Conservation (phyloP, 371 early-diverging fungal genomes). For the Amoeboaphelidium occidentale region DNA sequence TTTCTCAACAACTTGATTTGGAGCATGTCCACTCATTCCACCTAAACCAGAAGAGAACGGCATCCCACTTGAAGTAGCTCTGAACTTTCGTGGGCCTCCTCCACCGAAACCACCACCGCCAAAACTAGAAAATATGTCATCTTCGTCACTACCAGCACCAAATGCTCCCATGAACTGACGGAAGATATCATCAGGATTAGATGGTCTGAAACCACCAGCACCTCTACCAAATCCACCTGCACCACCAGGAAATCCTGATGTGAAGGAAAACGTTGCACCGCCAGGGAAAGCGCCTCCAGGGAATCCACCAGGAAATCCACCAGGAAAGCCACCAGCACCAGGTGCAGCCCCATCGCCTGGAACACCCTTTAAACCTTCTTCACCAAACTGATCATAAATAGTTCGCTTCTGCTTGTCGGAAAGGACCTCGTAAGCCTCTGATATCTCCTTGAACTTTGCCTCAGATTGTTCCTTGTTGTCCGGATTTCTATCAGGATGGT, state of each 20-base stretch:
- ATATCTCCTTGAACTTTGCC: constrained; percentile 68
- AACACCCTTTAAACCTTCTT: constrained; percentile 56
- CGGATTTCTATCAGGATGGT: constrained; percentile 36
- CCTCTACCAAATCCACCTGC: constrained; percentile 25
- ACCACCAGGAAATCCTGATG: constrained; percentile 22
- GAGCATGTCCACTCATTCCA: not conserved
- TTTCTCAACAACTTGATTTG: not conserved
- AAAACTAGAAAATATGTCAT: constrained; percentile 7
- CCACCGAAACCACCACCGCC: constrained; percentile 4
- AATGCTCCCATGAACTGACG: constrained; percentile 48
- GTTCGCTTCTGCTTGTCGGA: constrained; percentile 38
- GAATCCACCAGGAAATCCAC: constrained; percentile 17
- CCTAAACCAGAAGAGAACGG: not conserved
- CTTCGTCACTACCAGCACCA: constrained; percentile 20
- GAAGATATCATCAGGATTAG: constrained; percentile 82
- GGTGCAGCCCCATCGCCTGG: constrained; percentile 11
- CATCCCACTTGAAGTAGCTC: constrained; percentile 1
- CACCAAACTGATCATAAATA: constrained; percentile 68
- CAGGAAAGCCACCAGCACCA: constrained; percentile 23
- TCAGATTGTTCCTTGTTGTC: constrained; percentile 48
- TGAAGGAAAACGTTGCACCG: constrained; percentile 29
- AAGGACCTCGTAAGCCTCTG: constrained; percentile 9
- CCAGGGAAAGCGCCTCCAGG: constrained; percentile 13
- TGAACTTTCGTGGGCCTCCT: not conserved
- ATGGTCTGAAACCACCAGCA: constrained; percentile 36